phyloP scores from a whole-genome alignment of 352 stramenopile genomes.

The Phytophthora macrochlamydospora region DNA sequence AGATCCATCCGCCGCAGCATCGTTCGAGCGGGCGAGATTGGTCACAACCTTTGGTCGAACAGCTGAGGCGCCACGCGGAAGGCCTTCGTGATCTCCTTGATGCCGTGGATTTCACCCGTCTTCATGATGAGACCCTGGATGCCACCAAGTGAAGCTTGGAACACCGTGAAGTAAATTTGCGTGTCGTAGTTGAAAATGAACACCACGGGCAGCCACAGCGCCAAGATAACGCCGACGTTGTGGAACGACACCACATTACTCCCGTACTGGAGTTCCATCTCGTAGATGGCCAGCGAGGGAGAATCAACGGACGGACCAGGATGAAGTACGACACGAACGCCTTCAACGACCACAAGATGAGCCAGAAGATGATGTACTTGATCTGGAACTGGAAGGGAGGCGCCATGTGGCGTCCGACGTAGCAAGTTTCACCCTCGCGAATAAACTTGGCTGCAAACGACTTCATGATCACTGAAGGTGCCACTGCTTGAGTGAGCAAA shows the following conservation, averaged over 20 bases:
- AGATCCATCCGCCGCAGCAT: slow-evolving; percentile 48
- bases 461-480: slow-evolving; percentile 47
- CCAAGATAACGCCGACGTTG: slow-evolving; percentile 66
- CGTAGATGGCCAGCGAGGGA: slow-evolving; percentile 72
- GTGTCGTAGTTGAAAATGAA: slow-evolving; percentile 86
- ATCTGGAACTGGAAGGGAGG: slow-evolving; percentile 59
- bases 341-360: slow-evolving; percentile 65
- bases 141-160: slow-evolving; percentile 61
- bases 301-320: slow-evolving; percentile 63
- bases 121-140: slow-evolving; percentile 70
- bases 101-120: slow-evolving; percentile 71
- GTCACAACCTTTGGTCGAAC: slow-evolving; percentile 82
- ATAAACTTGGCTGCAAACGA: slow-evolving; percentile 76
- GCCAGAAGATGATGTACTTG: slow-evolving; percentile 74
- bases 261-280: slow-evolving; percentile 65
- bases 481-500: slow-evolving; percentile 52
- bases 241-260: slow-evolving; percentile 72
- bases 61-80: slow-evolving; percentile 70
- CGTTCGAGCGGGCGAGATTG: slow-evolving; percentile 58
- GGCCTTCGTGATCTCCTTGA: slow-evolving; percentile 69
- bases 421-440: slow-evolving; percentile 69
- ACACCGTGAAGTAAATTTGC: slow-evolving; percentile 81
- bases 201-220: slow-evolving; percentile 68
- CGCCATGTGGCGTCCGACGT: slow-evolving; percentile 72
- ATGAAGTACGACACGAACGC: slow-evolving; percentile 76